Percentiles rank a stretch among this genome's conserved stretches.
These are phyloP conservation scores for Yueomyces sp. DNA, from an alignment of 805 yeast genomes.

Conservation along the genomic window DNA sequence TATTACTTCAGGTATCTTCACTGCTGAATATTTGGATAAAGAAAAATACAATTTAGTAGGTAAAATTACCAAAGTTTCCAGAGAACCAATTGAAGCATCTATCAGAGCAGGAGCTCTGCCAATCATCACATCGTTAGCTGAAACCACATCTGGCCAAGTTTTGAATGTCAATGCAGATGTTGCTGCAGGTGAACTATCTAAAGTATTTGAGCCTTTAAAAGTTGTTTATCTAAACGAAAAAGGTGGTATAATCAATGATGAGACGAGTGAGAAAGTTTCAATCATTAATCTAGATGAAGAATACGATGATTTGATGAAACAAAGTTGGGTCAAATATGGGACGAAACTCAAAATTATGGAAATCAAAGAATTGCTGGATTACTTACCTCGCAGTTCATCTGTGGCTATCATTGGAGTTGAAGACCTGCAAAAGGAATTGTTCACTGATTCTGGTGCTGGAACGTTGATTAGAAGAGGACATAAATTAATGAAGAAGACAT, in stretches of 20 bases:
- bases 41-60: conserved; percentile 91
- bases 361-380: conserved; percentile 86
- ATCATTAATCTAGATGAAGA: conserved; percentile 93
- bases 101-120: conserved; percentile 96
- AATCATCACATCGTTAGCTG: conserved; percentile 90
- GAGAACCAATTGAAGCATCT: conserved; percentile 83
- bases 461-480: conserved; percentile 96
- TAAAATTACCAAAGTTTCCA: conserved; percentile 72
- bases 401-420: conserved; percentile 94
- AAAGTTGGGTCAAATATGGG: conserved; percentile 98
- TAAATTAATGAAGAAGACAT: conserved; percentile 60
- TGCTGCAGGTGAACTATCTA: conserved; percentile 95
- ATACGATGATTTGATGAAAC: conserved; percentile 78
- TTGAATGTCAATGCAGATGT: conserved; percentile 97
- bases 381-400: conserved; percentile 90
- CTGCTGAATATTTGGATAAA: conserved; percentile 82
- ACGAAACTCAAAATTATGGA: conserved; percentile 94
- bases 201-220: conserved; percentile 93
- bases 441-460: conserved; percentile 99
- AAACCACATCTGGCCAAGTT: conserved; percentile 92
- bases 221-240: conserved; percentile 94
- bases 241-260: conserved; percentile 93
- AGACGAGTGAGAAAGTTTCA: conserved; percentile 78
- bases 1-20: conserved; percentile 93
- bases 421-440: conserved; percentile 91